Evolutionary conservation across 176 grass and related monocot species (phyloP), one percentile per base, ranked within the genome.

Genomic region (Zea luxurians): DNA sequence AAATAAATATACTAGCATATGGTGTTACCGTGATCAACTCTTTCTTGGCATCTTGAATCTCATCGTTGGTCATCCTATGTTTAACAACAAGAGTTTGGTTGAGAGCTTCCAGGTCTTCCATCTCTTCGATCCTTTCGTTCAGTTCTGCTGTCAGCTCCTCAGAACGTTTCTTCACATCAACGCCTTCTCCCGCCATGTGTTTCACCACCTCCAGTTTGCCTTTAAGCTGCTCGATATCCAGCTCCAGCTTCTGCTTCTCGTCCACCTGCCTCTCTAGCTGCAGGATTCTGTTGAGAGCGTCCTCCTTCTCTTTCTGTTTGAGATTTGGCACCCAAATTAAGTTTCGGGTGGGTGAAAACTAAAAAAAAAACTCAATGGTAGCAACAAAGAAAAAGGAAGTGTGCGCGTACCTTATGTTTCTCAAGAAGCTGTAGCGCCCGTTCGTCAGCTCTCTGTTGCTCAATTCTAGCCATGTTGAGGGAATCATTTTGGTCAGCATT

Each of bases 251-350:
- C 69, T 88, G 86, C 70, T 88, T 88, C 67, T 79, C 54, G 72
- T 88, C 80, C 10, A 88, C 46, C 27, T 83, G 80, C 54, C 48
- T 79, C 61, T 83, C 86, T 75, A 88, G 75, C 75, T 47, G 63
- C 80, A 88, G 46, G 63, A 88, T 71, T 83, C 75, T 83, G 45
- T 68, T 83, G 53, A 88, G 64, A 55, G 81, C 86, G 10, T 18
- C 62, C 48, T 83, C 86, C 62, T 88, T 88, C 63, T 88, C 86
- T 79, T 88, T 83, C 85, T 87, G 74, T 16, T 66, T 36, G 18
- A 42, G 60, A 42, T 73, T 73, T 73, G 21, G 35, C 68, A 45
- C 74, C n/a, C 15, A 82, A 34, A 48, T 68, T 48, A 73, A 44
- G 48, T 43, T 43, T 63, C 1, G 27, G 70, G 40, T 27, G 4